These are phyloP conservation scores for Neurospora sp. DNA, from an alignment of 495 filamentous ascomycete genomes.

Conservation along the genomic window DNA sequence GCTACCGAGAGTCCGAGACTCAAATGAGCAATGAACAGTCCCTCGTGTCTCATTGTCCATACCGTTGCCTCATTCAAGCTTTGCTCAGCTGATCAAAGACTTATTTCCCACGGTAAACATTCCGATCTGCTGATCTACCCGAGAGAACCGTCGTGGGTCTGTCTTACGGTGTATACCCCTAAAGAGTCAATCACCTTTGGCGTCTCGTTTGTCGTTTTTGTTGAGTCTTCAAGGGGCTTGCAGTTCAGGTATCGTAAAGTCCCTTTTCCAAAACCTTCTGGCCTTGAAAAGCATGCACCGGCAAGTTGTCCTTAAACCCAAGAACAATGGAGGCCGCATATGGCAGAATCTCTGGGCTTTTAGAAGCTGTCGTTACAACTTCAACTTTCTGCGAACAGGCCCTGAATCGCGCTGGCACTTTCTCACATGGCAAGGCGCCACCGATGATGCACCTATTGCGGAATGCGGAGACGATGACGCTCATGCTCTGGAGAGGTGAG, in stretches of 20 bases:
- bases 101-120: background rate
- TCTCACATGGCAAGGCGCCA: background rate
- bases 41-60: background rate
- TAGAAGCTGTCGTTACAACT: background rate
- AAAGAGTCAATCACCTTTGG: background rate
- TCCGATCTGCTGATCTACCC: background rate
- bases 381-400: background rate
- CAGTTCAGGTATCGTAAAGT: background rate
- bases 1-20: background rate
- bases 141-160: background rate
- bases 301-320: background rate
- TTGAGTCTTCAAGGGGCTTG: background rate
- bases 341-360: background rate
- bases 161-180: background rate
- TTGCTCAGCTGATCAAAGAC: background rate
- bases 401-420: background rate
- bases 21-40: background rate
- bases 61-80: background rate
- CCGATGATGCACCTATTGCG: background rate
- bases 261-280: background rate
- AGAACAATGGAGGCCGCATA: background rate
- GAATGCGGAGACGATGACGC: background rate
- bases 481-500: background rate
- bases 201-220: background rate
- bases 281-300: background rate